Evolutionary conservation across 176 grass and related monocot genomes (phyloP).

Genomic region (Aegilops umbellulata): DNA sequence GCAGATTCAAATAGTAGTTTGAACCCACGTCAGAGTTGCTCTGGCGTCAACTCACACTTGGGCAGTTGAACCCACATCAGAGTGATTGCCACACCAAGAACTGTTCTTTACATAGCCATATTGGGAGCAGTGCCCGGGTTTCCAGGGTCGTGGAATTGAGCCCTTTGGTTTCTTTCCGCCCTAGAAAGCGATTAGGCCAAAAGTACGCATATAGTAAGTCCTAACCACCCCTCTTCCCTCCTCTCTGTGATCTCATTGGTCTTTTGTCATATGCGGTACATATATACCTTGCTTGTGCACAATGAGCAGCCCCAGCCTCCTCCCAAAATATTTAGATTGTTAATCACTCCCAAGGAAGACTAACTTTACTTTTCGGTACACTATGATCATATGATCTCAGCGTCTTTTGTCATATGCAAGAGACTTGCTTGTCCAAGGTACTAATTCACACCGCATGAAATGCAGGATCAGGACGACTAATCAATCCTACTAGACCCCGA

Average conservation of each 20-base stretch:
- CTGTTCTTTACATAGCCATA: slow-evolving; percentile 18
- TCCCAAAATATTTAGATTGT: slow-evolving; percentile 16
- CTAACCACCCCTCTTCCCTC: slow-evolving; percentile 10
- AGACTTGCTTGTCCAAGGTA: slow-evolving; percentile 24
- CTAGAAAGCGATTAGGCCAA: slow-evolving; percentile 52
- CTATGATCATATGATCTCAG: no score
- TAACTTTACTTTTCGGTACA: slow-evolving; percentile 38
- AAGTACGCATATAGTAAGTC: slow-evolving; percentile 39
- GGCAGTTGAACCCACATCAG: slow-evolving; percentile 26
- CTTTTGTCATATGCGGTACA: slow-evolving; percentile 41
- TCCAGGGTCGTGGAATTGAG: slow-evolving; percentile 37
- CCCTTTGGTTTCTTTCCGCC: slow-evolving; percentile 58
- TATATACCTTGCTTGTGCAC: slow-evolving; percentile 51
- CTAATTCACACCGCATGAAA: background rate
- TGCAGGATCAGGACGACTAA: slow-evolving; percentile 4
- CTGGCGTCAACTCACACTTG: slow-evolving; percentile 16
- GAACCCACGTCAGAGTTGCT: background rate
- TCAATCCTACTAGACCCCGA: background rate
- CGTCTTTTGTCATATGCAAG: background rate
- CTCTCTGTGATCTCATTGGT: slow-evolving; percentile 38
- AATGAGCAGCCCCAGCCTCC: slow-evolving; percentile 23
- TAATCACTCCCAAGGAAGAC: slow-evolving; percentile 33
- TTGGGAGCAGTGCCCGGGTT: slow-evolving; percentile 47
- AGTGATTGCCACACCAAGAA: slow-evolving; percentile 21
- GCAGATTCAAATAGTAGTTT: background rate